Conservation (phyloP, 495 filamentous ascomycete species). For the Penicillium longicatenatum region DNA sequence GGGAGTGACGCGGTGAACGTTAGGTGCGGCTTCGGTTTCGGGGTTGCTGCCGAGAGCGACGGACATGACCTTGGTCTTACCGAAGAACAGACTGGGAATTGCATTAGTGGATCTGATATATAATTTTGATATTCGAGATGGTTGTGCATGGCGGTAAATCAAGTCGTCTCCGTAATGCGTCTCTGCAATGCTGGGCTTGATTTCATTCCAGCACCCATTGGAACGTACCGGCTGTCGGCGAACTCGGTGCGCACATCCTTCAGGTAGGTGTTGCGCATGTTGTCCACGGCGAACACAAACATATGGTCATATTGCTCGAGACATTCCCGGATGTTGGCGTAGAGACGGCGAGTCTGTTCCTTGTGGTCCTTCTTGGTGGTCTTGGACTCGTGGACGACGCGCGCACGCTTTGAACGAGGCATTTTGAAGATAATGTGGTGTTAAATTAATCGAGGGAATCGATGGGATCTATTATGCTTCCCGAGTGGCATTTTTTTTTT, state of each 20-base stretch:
- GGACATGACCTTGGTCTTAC: constrained; percentile 98
- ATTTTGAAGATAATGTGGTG: constrained; percentile 54
- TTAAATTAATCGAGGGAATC: constrained; percentile 3
- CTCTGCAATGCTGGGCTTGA: not conserved
- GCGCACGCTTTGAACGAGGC: constrained; percentile 94
- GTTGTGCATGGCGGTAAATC: not conserved
- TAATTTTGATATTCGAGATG: not conserved
- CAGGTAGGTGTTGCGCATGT: constrained; percentile 98
- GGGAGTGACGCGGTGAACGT: constrained; percentile 66
- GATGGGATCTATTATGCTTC: constrained; percentile 4
- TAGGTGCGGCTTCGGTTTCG: constrained; percentile 75
- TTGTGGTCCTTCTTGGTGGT: constrained; percentile 87
- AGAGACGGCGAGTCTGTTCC: constrained; percentile 85
- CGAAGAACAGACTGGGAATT: constrained; percentile 79
- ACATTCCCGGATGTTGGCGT: constrained; percentile 82
- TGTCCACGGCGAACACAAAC: constrained; percentile 91
- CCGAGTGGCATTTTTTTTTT: constrained; percentile 30
- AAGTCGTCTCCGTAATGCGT: not conserved
- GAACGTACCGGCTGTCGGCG: constrained; percentile 74
- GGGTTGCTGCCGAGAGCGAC: constrained; percentile 77
- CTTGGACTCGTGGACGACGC: constrained; percentile 84
- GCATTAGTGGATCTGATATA: constrained; percentile 15
- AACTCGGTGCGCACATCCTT: constrained; percentile 88
- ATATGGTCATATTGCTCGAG: constrained; percentile 84
- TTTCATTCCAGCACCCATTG: not conserved